A percentile compares a stretch with the other conserved stretches of the same genome.
Conservation (phyloP, 768 basidiomycete genomes). For the Auriscalpium microsporum region DNA sequence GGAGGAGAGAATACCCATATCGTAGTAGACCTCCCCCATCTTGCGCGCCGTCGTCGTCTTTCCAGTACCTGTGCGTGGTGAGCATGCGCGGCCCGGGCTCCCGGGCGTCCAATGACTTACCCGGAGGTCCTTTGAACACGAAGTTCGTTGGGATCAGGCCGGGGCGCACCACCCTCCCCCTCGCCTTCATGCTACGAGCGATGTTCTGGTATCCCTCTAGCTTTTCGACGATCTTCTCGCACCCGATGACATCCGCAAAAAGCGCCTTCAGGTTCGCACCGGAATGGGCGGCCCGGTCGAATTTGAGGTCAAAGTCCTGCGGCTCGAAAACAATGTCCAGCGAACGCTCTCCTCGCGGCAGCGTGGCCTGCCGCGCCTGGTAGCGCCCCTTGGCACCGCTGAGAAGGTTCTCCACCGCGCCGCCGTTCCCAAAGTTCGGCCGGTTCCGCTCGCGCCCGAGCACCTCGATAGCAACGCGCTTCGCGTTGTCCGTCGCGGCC, state of each 20-base stretch:
- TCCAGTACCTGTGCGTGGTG: constrained; percentile 39
- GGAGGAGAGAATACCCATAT: constrained; percentile 49
- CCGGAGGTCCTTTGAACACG: constrained; percentile 67
- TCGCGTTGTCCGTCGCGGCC: constrained; percentile 46
- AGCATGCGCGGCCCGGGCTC: background rate
- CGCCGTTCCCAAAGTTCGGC: constrained; percentile 26
- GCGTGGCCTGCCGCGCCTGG: constrained; percentile 16
- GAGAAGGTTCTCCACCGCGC: constrained; percentile 26
- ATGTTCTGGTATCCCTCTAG: constrained; percentile 46
- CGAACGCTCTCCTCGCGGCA: constrained; percentile 11
- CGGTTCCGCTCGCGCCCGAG: constrained; percentile 21
- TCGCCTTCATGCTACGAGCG: constrained; percentile 32
- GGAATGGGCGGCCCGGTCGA: constrained; percentile 40
- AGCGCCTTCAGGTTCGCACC: constrained; percentile 42
- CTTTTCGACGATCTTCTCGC: constrained; percentile 42
- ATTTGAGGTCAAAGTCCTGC: constrained; percentile 57
- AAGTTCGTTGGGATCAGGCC: constrained; percentile 55
- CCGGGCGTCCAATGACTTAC: constrained; percentile 23
- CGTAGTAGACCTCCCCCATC: constrained; percentile 53
- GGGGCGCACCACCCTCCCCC: constrained; percentile 29
- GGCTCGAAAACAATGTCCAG: constrained; percentile 29
- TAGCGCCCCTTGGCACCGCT: constrained; percentile 18
- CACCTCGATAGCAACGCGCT: constrained; percentile 44
- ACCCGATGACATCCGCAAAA: constrained; percentile 57
- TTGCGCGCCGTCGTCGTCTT: constrained; percentile 58